A percentile compares a stretch with the other conserved stretches of the same genome.
These are phyloP conservation scores for Botrytis pseudocinerea DNA, from an alignment of 2,329 filamentous ascomycete genomes.

Conservation along the genomic window DNA sequence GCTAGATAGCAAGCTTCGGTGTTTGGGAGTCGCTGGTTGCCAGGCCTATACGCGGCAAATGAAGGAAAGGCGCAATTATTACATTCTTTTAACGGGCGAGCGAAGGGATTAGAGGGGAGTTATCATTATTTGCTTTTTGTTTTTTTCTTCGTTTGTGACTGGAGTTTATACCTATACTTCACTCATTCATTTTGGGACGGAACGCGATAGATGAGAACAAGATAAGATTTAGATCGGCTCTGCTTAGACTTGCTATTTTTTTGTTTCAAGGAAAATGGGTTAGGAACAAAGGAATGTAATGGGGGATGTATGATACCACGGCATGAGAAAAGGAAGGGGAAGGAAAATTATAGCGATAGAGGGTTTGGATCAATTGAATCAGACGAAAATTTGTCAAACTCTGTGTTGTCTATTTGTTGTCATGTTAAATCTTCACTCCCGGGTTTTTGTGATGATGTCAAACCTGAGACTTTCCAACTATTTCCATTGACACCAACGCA, in stretches of 20 bases:
- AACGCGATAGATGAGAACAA: not conserved
- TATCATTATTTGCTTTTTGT: not conserved
- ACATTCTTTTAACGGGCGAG: conserved; percentile 3
- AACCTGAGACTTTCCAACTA: not conserved
- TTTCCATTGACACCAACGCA: not conserved
- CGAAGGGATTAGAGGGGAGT: not conserved
- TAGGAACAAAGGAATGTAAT: conserved; percentile 1
- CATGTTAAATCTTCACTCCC: not conserved
- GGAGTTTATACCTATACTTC: conserved; percentile 3
- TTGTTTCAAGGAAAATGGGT: conserved; percentile 1
- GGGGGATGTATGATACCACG: conserved; percentile 18
- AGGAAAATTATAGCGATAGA: not conserved
- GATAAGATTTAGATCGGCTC: not conserved
- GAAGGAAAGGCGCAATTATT: conserved; percentile 1
- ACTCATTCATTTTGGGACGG: not conserved
- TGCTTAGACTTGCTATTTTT: not conserved
- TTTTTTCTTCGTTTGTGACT: not conserved
- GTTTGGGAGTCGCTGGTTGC: conserved; percentile 7
- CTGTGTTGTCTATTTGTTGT: not conserved
- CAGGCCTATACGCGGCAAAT: not conserved
- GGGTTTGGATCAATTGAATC: not conserved
- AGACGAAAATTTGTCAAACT: not conserved
- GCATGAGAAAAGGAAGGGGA: not conserved
- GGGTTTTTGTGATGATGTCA: not conserved
- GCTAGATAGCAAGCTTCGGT: not conserved